phyloP scores from a whole-genome alignment of 164 flowering plant genomes.

The Piper longum region DNA sequence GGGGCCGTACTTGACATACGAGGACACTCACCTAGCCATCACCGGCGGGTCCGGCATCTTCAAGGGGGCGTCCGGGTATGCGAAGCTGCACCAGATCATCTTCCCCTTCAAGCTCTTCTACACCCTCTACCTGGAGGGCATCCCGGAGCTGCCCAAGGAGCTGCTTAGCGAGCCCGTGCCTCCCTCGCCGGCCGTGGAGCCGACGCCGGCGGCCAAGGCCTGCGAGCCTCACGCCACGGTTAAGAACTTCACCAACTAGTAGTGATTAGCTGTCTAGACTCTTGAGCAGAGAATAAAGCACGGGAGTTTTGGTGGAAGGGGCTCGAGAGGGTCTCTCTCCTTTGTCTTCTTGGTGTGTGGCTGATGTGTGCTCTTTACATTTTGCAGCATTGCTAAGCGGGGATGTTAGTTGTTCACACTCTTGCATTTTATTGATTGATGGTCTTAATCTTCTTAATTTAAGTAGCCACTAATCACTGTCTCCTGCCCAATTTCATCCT shows the following conservation, averaged over 20 bases:
- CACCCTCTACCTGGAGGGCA: slow-evolving; percentile 48
- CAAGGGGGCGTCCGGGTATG: slow-evolving; percentile 48
- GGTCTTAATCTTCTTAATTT: too few species aligned
- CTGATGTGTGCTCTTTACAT: background rate
- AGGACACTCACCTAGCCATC: slow-evolving; percentile 49
- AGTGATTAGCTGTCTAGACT: background rate
- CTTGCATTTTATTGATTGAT: too few species aligned
- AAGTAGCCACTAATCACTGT: too few species aligned
- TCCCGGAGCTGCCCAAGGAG: slow-evolving; percentile 42
- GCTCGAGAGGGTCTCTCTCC: too few species aligned
- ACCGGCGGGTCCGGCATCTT: slow-evolving; percentile 64
- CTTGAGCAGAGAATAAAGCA: background rate
- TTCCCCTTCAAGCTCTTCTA: slow-evolving; percentile 63
- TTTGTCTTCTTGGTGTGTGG: background rate
- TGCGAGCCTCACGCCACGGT: slow-evolving; percentile 29
- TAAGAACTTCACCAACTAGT: slow-evolving; percentile 18
- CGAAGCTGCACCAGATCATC: slow-evolving; percentile 43
- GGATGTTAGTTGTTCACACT: too few species aligned
- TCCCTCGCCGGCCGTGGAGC: slow-evolving; percentile 37
- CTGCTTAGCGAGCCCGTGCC: slow-evolving; percentile 29
- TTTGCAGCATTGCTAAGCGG: background rate
- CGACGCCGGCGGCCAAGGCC: slow-evolving; percentile 57
- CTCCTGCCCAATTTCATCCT: too few species aligned
- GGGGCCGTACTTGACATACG: slow-evolving; percentile 50
- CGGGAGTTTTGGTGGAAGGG: background rate